Evolutionary conservation across 192 early-diverging fungal species (phyloP).

Genomic region (Geosiphon pyriformis): DNA sequence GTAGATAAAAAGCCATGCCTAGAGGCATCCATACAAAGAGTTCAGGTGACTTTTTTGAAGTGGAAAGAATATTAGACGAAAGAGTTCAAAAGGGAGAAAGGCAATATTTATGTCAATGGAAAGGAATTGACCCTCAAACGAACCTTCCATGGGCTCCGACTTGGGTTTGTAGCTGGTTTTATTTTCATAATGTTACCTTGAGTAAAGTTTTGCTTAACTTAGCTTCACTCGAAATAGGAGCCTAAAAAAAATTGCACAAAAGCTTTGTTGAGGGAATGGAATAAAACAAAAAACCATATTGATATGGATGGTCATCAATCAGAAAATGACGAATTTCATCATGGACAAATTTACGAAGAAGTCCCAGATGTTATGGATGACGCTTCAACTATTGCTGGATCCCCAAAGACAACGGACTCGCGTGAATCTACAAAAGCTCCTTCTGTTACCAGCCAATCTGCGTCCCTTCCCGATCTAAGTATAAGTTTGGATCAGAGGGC

Average conservation of each 20-base stretch:
- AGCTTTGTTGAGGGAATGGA: neutral
- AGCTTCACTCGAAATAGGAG: neutral
- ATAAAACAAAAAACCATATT: neutral
- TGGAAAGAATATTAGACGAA: neutral
- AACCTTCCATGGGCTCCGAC: neutral
- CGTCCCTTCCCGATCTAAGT: too few species aligned
- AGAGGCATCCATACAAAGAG: too few species aligned
- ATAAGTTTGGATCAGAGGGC: too few species aligned
- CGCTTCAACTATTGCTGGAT: too few species aligned
- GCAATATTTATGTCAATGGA: neutral
- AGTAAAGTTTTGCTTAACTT: neutral
- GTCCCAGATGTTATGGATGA: too few species aligned
- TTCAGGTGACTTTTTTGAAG: too few species aligned
- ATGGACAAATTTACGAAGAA: neutral
- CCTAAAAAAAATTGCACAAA: neutral
- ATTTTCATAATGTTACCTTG: neutral
- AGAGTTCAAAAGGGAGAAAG: neutral
- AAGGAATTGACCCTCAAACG: neutral
- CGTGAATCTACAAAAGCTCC: too few species aligned
- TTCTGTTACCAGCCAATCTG: too few species aligned
- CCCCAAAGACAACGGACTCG: too few species aligned
- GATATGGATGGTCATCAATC: too few species aligned
- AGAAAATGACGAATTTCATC: too few species aligned
- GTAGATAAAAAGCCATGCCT: too few species aligned
- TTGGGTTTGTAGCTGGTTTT: neutral